These are phyloP conservation scores for Podila clonocystis DNA, from an alignment of 192 early-diverging fungal genomes.

Conservation along the genomic window DNA sequence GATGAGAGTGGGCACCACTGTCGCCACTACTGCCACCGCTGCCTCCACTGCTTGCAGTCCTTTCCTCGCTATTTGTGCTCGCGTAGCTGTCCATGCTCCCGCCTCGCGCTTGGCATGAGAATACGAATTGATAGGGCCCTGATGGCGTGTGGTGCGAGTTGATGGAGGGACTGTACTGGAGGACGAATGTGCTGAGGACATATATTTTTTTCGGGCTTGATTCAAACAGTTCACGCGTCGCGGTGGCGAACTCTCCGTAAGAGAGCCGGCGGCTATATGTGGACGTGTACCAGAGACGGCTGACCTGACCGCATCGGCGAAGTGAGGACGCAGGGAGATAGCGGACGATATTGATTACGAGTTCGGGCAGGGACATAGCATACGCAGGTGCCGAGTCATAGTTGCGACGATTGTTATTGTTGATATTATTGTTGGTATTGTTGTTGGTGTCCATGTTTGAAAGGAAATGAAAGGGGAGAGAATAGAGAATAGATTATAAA, in stretches of 20 bases:
- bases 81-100: constrained; percentile 8
- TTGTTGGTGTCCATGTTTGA: background rate
- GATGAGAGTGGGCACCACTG: background rate
- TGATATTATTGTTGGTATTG: background rate
- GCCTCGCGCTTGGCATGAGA: constrained; percentile 22
- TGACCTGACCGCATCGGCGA: background rate
- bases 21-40: background rate
- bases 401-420: background rate
- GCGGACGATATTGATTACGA: background rate
- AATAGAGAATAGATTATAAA: too few species aligned
- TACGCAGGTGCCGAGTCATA: background rate
- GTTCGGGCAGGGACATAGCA: background rate
- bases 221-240: background rate
- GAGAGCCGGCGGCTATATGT: background rate
- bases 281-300: background rate
- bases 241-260: background rate
- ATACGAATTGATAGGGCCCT: constrained; percentile 9
- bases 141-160: background rate
- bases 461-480: background rate
- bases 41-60: background rate
- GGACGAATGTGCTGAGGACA: constrained; percentile 12
- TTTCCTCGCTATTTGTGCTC: constrained; percentile 5
- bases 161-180: constrained; percentile 15
- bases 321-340: background rate
- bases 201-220: background rate